phyloP scores from a whole-genome alignment of 1,284 basidiomycete genomes.

The Phellinidium pouzarii region DNA sequence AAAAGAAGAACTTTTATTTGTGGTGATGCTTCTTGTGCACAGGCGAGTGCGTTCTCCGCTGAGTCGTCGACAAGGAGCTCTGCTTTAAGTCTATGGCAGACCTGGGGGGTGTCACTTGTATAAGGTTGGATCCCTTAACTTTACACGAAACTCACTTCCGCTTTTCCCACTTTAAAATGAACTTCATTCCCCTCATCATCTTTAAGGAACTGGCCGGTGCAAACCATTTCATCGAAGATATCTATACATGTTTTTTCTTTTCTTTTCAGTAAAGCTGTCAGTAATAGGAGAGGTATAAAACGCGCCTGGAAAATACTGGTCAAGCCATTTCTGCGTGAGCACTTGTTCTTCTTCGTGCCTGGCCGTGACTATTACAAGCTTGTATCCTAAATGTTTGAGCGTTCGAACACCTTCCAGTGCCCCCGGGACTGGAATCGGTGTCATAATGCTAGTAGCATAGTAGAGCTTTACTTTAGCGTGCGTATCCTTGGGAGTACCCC shows the following conservation, averaged over 20 bases:
- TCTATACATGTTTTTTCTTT: conserved; percentile 27
- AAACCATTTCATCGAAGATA: conserved; percentile 63
- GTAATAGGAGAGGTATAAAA: not conserved
- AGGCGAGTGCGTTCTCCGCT: conserved; percentile 65
- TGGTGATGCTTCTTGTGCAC: conserved; percentile 33
- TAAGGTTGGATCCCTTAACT: not conserved
- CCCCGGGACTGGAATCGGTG: conserved; percentile 52
- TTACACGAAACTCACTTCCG: conserved; percentile 41
- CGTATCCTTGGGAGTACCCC: conserved; percentile 63
- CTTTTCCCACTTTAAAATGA: conserved; percentile 59
- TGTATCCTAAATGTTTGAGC: conserved; percentile 58
- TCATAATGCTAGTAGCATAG: conserved; percentile 48
- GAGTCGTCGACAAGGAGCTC: conserved; percentile 74
- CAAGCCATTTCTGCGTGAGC: conserved; percentile 62
- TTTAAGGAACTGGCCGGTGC: conserved; percentile 62
- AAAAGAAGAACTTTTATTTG: conserved; percentile 62
- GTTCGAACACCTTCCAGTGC: conserved; percentile 54
- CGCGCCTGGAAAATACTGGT: conserved; percentile 56
- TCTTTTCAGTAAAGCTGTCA: not conserved
- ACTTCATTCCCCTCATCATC: conserved; percentile 41
- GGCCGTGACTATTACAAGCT: conserved; percentile 71
- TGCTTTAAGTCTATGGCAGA: conserved; percentile 58
- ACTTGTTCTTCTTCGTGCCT: conserved; percentile 51
- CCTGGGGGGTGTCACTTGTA: conserved; percentile 31
- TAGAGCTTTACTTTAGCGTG: conserved; percentile 55